Conservation (phyloP, 2,329 filamentous ascomycete species). For the Cordyceps farinosa region DNA sequence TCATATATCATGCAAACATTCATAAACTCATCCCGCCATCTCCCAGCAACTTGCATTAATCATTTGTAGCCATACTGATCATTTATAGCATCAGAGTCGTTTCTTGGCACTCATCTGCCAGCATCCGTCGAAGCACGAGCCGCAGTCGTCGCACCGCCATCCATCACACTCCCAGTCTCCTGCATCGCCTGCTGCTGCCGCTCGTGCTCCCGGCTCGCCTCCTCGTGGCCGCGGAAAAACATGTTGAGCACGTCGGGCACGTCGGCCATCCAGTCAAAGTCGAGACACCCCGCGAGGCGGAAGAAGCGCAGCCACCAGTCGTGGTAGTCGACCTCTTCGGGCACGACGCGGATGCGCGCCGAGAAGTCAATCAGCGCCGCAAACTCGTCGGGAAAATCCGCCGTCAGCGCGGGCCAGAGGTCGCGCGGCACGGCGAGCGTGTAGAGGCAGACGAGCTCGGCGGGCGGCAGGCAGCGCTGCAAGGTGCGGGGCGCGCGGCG, state of each 20-base stretch:
- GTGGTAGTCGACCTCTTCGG: slow-evolving; percentile 13
- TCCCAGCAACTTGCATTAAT: background rate
- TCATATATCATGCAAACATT: slow-evolving; percentile 4
- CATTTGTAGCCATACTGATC: background rate
- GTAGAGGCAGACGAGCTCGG: slow-evolving; percentile 19
- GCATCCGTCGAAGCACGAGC: background rate
- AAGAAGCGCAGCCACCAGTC: slow-evolving; percentile 19
- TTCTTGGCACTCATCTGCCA: background rate
- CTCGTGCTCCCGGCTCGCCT: background rate
- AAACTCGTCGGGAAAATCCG: slow-evolving; percentile 18
- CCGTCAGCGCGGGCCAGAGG: slow-evolving; percentile 20
- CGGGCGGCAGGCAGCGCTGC: background rate
- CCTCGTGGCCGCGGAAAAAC: slow-evolving; percentile 1
- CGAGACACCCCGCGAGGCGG: slow-evolving; percentile 15
- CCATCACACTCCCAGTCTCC: background rate
- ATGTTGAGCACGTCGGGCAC: slow-evolving; percentile 8
- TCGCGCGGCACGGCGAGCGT: slow-evolving; percentile 15
- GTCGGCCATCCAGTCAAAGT: slow-evolving; percentile 18
- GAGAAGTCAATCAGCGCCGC: slow-evolving; percentile 13
- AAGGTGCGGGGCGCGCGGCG: background rate
- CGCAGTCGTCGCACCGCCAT: background rate
- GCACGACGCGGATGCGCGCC: background rate
- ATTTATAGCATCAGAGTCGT: background rate
- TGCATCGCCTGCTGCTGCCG: background rate
- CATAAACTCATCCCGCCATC: no score